phyloP scores from a whole-genome alignment of 352 stramenopile genomes.

The Pythium sukuiense region DNA sequence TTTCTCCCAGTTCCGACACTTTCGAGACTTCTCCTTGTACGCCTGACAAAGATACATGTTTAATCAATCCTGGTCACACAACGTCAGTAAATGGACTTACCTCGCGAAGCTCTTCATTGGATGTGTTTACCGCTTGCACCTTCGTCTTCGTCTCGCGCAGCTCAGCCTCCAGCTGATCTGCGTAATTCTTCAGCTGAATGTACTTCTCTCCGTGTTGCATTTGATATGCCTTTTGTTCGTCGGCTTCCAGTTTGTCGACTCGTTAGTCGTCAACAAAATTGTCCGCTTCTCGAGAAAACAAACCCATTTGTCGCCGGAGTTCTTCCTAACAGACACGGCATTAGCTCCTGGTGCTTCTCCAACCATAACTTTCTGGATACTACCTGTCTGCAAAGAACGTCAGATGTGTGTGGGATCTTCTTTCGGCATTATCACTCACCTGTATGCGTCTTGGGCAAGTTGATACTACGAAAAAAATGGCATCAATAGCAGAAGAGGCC shows the following conservation, averaged over 20 bases:
- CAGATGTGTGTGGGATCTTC: background rate
- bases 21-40: slow-evolving; percentile 86
- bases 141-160: slow-evolving; percentile 81
- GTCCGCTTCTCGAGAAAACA: background rate
- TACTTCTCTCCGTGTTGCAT: slow-evolving; percentile 84
- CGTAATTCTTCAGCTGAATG: slow-evolving; percentile 86
- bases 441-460: slow-evolving; percentile 78
- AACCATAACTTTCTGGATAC: background rate
- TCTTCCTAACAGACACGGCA: slow-evolving; percentile 41
- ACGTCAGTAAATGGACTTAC: slow-evolving; percentile 8
- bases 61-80: too few species aligned
- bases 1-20: slow-evolving; percentile 88
- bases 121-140: slow-evolving; percentile 62
- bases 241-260: slow-evolving; percentile 33
- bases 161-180: slow-evolving; percentile 81
- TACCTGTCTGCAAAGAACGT: slow-evolving; percentile 48
- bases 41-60: slow-evolving; percentile 34
- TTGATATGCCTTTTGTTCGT: slow-evolving; percentile 83
- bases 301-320: slow-evolving; percentile 74
- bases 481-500: background rate
- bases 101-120: slow-evolving; percentile 82
- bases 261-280: background rate
- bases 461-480: slow-evolving; percentile 56
- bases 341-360: background rate
- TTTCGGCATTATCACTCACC: slow-evolving; percentile 30